Percentiles rank a stretch among this genome's conserved stretches.
Evolutionary conservation across 768 basidiomycete species (phyloP).

Genomic region (Trametes meyenii): DNA sequence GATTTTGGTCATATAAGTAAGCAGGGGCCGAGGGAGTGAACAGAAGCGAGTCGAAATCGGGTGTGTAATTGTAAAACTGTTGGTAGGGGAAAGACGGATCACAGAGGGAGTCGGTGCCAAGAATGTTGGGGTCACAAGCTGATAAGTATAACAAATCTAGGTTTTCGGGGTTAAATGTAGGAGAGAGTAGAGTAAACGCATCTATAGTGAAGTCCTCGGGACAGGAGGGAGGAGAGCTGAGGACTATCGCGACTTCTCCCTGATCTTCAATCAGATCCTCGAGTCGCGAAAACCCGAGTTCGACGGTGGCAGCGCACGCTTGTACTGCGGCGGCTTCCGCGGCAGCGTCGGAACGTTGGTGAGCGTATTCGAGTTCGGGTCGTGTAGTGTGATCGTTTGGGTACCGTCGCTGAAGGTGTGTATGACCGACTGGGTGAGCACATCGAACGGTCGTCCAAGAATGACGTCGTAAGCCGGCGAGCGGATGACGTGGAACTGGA

Average conservation of each 20-base stretch:
- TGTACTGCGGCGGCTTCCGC: not conserved
- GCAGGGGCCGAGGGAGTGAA: not conserved
- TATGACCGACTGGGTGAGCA: constrained; percentile 5
- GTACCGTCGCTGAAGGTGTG: not conserved
- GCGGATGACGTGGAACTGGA: constrained; percentile 15
- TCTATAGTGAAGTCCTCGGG: constrained; percentile 4
- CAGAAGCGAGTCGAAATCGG: not conserved
- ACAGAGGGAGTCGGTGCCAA: constrained; percentile 2
- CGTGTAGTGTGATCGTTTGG: constrained; percentile 9
- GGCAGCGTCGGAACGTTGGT: constrained; percentile 5
- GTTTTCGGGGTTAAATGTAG: not conserved
- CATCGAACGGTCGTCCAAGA: constrained; percentile 16
- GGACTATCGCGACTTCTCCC: constrained; percentile 17
- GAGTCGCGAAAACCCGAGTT: constrained; percentile 13
- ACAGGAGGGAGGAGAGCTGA: not conserved
- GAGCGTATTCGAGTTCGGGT: constrained; percentile 8
- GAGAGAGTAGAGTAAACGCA: not conserved
- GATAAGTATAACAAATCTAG: constrained; percentile 14
- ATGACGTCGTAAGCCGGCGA: constrained; percentile 16
- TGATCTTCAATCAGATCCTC: constrained; percentile 19
- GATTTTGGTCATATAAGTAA: not conserved
- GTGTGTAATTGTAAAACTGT: not conserved
- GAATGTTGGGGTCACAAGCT: not conserved
- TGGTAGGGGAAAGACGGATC: constrained; percentile 14
- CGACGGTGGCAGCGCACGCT: not conserved